phyloP scores from a whole-genome alignment of 106 monocot genomes.

The Apostasia shenzhenica region DNA sequence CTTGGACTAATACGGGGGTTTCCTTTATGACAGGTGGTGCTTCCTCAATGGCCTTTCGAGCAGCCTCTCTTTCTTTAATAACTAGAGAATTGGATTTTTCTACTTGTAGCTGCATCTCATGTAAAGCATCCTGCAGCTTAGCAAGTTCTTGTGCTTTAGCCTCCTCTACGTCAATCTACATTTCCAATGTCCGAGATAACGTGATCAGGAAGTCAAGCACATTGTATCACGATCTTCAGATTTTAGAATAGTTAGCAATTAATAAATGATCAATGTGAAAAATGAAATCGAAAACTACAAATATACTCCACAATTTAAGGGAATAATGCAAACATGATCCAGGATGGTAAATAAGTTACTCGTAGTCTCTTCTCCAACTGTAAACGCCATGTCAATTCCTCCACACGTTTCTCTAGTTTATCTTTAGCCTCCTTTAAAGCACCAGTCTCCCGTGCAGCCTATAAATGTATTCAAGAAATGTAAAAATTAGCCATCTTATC shows the following conservation, averaged over 20 bases:
- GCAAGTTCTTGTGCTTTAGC: slow-evolving; percentile 63
- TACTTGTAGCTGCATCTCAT: slow-evolving; percentile 56
- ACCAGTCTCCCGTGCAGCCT: slow-evolving; percentile 94
- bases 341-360: slow-evolving; percentile 30
- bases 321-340: not conserved
- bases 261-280: no score
- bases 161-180: slow-evolving; percentile 76
- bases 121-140: slow-evolving; percentile 68
- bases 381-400: slow-evolving; percentile 79
- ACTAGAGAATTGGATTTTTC: slow-evolving; percentile 59
- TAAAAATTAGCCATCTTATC: not conserved
- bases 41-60: slow-evolving; percentile 73
- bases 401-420: slow-evolving; percentile 87
- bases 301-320: not conserved
- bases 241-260: not conserved
- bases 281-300: not conserved
- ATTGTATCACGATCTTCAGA: not conserved
- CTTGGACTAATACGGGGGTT: slow-evolving; percentile 73
- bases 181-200: slow-evolving; percentile 2
- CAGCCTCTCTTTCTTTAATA: slow-evolving; percentile 70
- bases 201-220: not conserved
- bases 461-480: slow-evolving; percentile 9
- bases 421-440: slow-evolving; percentile 92
- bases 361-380: slow-evolving; percentile 71
- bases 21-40: slow-evolving; percentile 81